These are phyloP conservation scores for Stevia rebaudiana DNA, from an alignment of 140 eudicot genomes.

Conservation along the genomic window DNA sequence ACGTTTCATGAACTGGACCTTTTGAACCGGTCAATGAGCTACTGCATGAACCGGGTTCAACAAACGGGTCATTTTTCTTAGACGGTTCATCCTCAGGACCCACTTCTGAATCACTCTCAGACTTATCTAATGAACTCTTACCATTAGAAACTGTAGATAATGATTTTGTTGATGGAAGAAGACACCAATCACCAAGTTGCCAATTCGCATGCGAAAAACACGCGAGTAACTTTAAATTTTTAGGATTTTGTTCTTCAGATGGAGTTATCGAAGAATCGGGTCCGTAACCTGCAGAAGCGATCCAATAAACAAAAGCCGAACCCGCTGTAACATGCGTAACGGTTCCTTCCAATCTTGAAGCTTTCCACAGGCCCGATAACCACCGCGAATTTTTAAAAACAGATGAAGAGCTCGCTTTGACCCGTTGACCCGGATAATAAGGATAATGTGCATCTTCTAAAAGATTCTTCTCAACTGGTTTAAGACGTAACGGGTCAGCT, in stretches of 20 bases:
- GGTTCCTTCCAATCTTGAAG: conserved; percentile 77
- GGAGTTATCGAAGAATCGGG: conserved; percentile 82
- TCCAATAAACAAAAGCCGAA: conserved; percentile 86
- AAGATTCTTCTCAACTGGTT: conserved; percentile 58
- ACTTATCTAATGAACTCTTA: conserved; percentile 38
- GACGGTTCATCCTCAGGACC: conserved; percentile 38
- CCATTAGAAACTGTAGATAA: conserved; percentile 27
- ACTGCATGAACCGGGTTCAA: conserved; percentile 43
- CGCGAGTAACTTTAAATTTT: conserved; percentile 61
- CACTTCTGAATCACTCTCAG: conserved; percentile 58
- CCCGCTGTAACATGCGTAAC: conserved; percentile 75
- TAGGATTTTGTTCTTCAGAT: conserved; percentile 87
- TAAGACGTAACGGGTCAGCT: conserved; percentile 79
- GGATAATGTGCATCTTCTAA: conserved; percentile 87
- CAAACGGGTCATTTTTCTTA: conserved; percentile 31
- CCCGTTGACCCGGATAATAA: conserved; percentile 94
- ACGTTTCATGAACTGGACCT: conserved; percentile 49
- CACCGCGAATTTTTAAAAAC: conserved; percentile 87
- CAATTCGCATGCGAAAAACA: conserved; percentile 88
- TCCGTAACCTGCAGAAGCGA: conserved; percentile 97
- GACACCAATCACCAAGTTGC: conserved; percentile 99
- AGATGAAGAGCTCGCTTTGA: conserved; percentile 78
- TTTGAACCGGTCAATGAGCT: conserved; percentile 52
- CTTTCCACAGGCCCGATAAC: conserved; percentile 90
- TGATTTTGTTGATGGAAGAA: conserved; percentile 47